Evolutionary conservation across 164 flowering plant genomes (phyloP), one percentile per base, ranked within the genome.

Genomic region (Cinnamomum micranthum): DNA sequence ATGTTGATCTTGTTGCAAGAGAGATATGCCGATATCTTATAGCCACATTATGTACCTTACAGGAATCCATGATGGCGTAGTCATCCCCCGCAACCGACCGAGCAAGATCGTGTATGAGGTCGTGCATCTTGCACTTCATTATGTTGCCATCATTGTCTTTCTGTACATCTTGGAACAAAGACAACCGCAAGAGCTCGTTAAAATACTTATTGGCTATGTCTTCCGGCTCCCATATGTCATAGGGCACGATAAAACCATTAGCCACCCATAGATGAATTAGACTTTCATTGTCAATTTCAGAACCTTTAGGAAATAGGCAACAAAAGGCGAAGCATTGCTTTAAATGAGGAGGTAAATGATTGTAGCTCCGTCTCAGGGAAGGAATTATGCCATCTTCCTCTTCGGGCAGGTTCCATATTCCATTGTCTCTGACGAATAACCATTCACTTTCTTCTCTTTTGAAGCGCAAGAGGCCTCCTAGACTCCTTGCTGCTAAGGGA

Each of bases 291-390:
- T 59, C 51, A 66, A 80, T 68, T 0, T 5, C 17, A 27, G 33
- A 33, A 33, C 50, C 71, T 58, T 77, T 80, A 11, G 80, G 82
- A 71, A 74, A 77, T 14, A 80, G 23, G 0, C 73, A 74, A 60
- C 77, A 80, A 50, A 59, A 77, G 1, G 62, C 70, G 68, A 80
- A 77, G n/a, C 80, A 75, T 22, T 62, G 72, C 66, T 68, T 79
- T 50, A 79, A 69, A 64, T 68, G 76, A 65, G 73, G 69, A 9
- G 80, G 77, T 20, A 80, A 22, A 63, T 74, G 65, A 31, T 74
- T 6, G 52, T 74, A 77, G 67, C 77, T 77, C 70, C 77, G 22
- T 41, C 47, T 50, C 23, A 80, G 50, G 3, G 77, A 75, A 2
- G 80, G 76, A 27, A 71, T 66, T n/a, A 80, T 68, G 3, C 20